Percentiles rank a stretch among this genome's conserved stretches.
Conservation (phyloP, 768 basidiomycete genomes). For the Guyanaporus albipodus region DNA sequence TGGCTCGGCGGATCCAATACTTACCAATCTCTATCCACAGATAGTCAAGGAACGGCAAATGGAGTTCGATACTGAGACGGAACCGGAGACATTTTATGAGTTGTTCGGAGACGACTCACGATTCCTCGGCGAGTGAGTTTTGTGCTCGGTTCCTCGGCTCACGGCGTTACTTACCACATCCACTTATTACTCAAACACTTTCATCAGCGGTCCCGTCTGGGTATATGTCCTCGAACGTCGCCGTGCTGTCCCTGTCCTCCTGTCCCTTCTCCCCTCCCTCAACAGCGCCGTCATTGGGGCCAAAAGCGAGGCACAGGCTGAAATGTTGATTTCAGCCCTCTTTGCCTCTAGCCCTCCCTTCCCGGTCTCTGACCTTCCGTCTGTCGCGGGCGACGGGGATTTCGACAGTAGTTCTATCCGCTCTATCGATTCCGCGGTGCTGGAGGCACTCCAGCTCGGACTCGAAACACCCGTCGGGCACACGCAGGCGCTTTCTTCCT, state of each 20-base stretch:
- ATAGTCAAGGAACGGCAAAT: conserved; percentile 87
- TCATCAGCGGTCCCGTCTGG: conserved; percentile 77
- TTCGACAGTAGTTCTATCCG: conserved; percentile 35
- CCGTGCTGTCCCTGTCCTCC: conserved; percentile 76
- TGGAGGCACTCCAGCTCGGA: conserved; percentile 40
- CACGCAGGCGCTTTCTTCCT: conserved; percentile 40
- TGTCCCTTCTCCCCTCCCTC: conserved; percentile 63
- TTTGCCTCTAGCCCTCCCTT: conserved; percentile 85
- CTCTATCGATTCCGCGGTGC: conserved; percentile 45
- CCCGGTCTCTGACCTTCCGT: conserved; percentile 60
- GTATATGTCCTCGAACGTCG: conserved; percentile 85
- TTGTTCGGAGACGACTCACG: conserved; percentile 75
- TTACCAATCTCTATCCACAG: conserved; percentile 35
- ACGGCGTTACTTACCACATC: conserved; percentile 6
- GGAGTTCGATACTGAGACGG: conserved; percentile 82
- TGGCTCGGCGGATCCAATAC: conserved; percentile 15
- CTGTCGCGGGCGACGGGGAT: conserved; percentile 34
- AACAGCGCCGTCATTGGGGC: conserved; percentile 67
- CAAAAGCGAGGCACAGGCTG: conserved; percentile 61
- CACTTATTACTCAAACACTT: conserved; percentile 1
- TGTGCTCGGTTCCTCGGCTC: neutral
- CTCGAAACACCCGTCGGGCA: conserved; percentile 41
- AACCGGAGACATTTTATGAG: conserved; percentile 74
- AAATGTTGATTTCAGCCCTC: conserved; percentile 71
- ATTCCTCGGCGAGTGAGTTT: conserved; percentile 71